Evolutionary conservation across 106 monocot genomes (phyloP), one percentile per base, ranked within the genome.

Genomic region (Platanthera guangdongensis): DNA sequence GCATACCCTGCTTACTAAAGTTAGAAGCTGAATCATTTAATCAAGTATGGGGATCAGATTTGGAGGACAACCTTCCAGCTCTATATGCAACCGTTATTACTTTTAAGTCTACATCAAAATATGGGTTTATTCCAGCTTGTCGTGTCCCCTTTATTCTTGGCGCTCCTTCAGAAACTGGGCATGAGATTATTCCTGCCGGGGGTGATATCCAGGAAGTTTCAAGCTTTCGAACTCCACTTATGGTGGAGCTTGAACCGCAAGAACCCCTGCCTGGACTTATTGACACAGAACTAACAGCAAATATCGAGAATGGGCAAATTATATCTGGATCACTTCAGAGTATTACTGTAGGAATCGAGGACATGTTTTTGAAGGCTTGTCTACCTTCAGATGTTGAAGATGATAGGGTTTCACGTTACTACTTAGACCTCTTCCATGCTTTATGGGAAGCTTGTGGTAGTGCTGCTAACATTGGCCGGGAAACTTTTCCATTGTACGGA

Each of bases 401-500:
- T 74, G 86, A 86, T 52, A 52, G 11, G 22, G 68, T 81, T 64
- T 11, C 81, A 1, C 59, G 54, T 7, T 93, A 96, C 77, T 79
- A 85, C 60, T 68, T 78, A 10, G 91, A 89, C 75, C 74, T 97
- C 1, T 97, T 93, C 69, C 84, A 89, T 84, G 93, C 97, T 69
- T 81, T 97, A 55, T 97, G 97, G 97, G 93, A 97, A 69, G 93
- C 91, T 74, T 93, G 97, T 81, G 87, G 89, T 16, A 88, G 78
- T 73, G 78, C 89, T 75, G 32, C 79, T 53, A 93, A 59, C 52
- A 93, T 73, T 18, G 91, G 84, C 48, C 79, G 93, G 15, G 93
- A 97, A 74, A 90, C 84, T 3, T 97, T 93, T 80, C 81, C 78
- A 68, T 74, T 93, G 57, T 82, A 80, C 67, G 93, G 93, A 67